Base-by-base conservation (phyloP, 345 rosid species). In the Salix viminalis region DNA sequence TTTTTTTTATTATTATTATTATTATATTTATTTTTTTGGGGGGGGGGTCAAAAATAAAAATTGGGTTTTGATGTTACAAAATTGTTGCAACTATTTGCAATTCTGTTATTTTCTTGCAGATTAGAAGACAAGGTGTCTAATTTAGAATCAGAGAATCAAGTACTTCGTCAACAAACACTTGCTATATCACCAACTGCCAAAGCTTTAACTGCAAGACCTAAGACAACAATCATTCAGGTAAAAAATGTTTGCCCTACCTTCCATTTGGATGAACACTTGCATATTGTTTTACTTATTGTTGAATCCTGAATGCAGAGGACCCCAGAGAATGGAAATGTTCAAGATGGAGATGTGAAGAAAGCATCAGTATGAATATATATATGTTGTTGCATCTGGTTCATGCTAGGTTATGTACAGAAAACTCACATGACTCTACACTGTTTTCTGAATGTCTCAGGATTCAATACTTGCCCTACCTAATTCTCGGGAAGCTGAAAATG, bases 81-180 rank as follows among this genome's bases (percentile, higher is more conserved):
- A 34, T 46, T 54, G 24, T 11, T 56, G 30, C 23, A 54, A 52
- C 18, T 21, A 37, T 61, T n/a, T 58, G 28, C 15, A 39, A 28
- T 30, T 58, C 21, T 21, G 7, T 72, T 24, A 48, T 50, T 18
- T 34, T 52, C 50, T 34, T 75, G 62, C 87, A 94, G 98, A 80
- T 81, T 92, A 61, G 96, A 92, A 86, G 97, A 94, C 80, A 94
- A 91, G 75, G 92, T 94, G 81, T 87, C 96, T 80, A 94, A 94
- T 81, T 88, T 90, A 52, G 97, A 94, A 80, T 91, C 98, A 1
- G 98, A 94, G 83, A 94, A 85, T 88, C 98, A 94, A 88, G 97
- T 94, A 36, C 90, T 94, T 34, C 92, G 98, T 54, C 97, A 94
- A 83, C 98, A 94, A 84, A 91, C 98, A 72, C 85, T 94, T 78